Percentiles rank a stretch among this genome's conserved stretches.
phyloP scores from a whole-genome alignment of 225 moss, liverwort and hornwort genomes.

The Climacium dendroides region DNA sequence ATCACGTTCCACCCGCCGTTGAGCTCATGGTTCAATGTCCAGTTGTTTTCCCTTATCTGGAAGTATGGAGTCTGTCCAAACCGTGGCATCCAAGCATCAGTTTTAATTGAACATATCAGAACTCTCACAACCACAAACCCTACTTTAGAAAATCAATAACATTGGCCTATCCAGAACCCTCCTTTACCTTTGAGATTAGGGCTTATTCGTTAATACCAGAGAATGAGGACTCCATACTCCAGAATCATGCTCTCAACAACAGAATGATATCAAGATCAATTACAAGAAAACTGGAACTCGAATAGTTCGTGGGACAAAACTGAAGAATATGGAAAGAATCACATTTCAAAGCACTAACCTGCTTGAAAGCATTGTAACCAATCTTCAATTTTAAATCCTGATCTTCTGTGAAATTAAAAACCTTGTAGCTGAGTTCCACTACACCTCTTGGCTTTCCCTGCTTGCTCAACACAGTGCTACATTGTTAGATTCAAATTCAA shows the following conservation, averaged over 20 bases:
- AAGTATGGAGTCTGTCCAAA: conserved; percentile 65
- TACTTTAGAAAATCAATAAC: not conserved
- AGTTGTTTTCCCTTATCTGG: conserved; percentile 92
- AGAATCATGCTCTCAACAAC: not conserved
- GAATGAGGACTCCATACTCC: not conserved
- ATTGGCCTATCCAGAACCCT: not conserved
- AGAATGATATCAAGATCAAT: not conserved
- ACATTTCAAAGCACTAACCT: conserved; percentile 14
- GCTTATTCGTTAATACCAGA: not conserved
- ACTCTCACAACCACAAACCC: not conserved
- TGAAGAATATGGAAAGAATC: not conserved
- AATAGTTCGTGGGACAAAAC: not conserved
- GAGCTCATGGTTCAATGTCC: conserved; percentile 78
- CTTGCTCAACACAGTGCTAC: not conserved
- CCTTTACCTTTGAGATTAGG: not conserved
- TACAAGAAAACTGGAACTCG: not conserved
- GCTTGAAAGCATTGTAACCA: conserved; percentile 74
- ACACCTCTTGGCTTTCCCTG: conserved; percentile 69
- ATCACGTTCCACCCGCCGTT: conserved; percentile 71
- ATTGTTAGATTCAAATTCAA: not conserved
- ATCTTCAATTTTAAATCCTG: conserved; percentile 91
- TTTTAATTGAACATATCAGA: not conserved
- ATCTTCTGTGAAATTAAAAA: conserved; percentile 96
- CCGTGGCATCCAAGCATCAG: not conserved
- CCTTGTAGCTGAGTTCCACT: conserved; percentile 89